phyloP scores from a whole-genome alignment of 345 rosid genomes.

The Dipteronia sinensis region DNA sequence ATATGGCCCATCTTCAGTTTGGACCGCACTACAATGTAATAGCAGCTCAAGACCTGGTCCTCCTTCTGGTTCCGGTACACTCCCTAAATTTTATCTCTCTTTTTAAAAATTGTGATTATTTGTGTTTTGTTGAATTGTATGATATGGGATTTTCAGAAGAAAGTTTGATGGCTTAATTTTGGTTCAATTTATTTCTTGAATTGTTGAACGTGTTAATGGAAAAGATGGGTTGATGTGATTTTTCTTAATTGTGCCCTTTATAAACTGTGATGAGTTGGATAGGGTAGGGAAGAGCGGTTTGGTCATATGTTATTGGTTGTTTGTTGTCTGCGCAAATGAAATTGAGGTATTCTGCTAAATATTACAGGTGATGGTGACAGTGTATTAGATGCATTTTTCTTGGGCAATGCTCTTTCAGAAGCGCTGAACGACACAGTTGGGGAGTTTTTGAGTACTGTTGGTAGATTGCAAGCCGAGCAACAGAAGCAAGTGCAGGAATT shows the following conservation, averaged over 20 bases:
- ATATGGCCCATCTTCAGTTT: too few species aligned
- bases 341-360: slow-evolving; percentile 2
- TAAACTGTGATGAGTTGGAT: neutral
- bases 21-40: too few species aligned
- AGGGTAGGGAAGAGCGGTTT: neutral
- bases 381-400: slow-evolving; percentile 87
- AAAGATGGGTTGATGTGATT: neutral
- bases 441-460: slow-evolving; percentile 69
- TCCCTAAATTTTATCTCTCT: too few species aligned
- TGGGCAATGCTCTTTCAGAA: slow-evolving; percentile 93
- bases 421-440: slow-evolving; percentile 82
- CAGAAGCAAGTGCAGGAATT: slow-evolving; percentile 87
- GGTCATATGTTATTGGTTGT: neutral
- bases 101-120: too few species aligned
- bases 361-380: slow-evolving; percentile 67
- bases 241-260: neutral
- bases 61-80: too few species aligned
- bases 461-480: slow-evolving; percentile 87
- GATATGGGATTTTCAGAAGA: too few species aligned
- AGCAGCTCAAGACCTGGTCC: too few species aligned
- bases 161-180: too few species aligned
- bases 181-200: too few species aligned
- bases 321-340: neutral
- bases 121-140: too few species aligned
- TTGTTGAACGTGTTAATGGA: too few species aligned